Conservation (phyloP, 345 rosid genomes). For the Rhizophora mangle region DNA sequence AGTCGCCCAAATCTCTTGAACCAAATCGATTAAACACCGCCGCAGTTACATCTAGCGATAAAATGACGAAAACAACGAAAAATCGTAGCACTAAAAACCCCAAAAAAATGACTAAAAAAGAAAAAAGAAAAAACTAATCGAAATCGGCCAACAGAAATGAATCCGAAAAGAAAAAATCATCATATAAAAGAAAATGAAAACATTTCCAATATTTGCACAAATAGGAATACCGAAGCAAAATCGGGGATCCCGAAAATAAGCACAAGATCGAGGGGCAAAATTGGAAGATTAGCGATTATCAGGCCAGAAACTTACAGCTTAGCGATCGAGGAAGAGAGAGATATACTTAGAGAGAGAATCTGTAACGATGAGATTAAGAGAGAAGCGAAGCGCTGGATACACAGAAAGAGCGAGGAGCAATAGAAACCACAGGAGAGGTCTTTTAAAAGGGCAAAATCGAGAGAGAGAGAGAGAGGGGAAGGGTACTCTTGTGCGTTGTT, state of each 20-base stretch:
- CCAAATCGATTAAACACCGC: not conserved
- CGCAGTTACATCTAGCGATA: not conserved
- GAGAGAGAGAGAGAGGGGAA: too few species aligned
- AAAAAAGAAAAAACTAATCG: not conserved
- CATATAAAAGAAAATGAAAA: not conserved
- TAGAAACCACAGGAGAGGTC: conserved; percentile 8
- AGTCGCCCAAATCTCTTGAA: not conserved
- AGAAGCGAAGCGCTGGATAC: not conserved
- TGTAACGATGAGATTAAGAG: conserved; percentile 35
- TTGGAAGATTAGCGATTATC: conserved; percentile 6
- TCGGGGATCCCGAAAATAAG: conserved; percentile 25
- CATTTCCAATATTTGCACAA: not conserved
- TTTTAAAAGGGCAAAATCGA: conserved; percentile 5
- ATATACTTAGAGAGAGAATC: conserved; percentile 21
- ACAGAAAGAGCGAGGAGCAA: not conserved
- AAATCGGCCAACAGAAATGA: not conserved
- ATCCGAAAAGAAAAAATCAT: not conserved
- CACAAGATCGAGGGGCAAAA: conserved; percentile 5
- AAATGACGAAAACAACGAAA: not conserved
- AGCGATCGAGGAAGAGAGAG: conserved; percentile 18
- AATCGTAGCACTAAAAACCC: too few species aligned
- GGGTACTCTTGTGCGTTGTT: too few species aligned
- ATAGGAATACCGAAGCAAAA: not conserved
- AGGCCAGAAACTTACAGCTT: conserved; percentile 32
- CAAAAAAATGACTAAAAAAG: not conserved